Evolutionary conservation across 129 eudicot species (phyloP).

Genomic region (Silybum marianum): DNA sequence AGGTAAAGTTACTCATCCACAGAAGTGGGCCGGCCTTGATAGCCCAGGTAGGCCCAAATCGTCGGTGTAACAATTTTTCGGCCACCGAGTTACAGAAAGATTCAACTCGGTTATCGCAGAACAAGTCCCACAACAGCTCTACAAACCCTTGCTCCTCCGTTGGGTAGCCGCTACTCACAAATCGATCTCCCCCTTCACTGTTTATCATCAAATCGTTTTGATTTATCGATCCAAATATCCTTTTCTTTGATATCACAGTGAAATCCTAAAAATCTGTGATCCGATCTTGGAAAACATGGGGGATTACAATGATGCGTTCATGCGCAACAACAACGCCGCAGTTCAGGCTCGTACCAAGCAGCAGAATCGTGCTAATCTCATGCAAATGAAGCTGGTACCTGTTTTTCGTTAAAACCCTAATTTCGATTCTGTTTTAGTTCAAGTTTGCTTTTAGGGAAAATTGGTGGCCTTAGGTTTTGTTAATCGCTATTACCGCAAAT

Average conservation of each 20-base stretch:
- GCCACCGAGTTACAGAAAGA: constrained; percentile 4
- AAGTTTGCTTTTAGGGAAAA: constrained; percentile 10
- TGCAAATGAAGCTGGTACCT: constrained; percentile 84
- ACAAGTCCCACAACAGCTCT: constrained; percentile 9
- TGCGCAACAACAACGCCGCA: constrained; percentile 79
- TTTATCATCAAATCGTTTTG: constrained; percentile 1
- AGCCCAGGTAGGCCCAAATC: not conserved
- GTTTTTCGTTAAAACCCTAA: not conserved
- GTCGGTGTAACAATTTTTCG: not conserved
- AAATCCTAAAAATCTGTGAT: constrained; percentile 25
- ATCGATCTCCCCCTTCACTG: constrained; percentile 11
- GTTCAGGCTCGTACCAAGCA: constrained; percentile 93
- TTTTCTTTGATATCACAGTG: not conserved
- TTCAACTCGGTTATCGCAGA: constrained; percentile 7
- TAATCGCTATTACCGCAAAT: not conserved
- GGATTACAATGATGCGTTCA: constrained; percentile 76
- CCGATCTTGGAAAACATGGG: constrained; percentile 54
- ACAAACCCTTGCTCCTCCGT: constrained; percentile 27
- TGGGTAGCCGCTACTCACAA: constrained; percentile 14
- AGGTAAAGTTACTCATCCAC: too few species aligned
- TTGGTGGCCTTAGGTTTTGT: constrained; percentile 25
- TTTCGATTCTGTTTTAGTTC: constrained; percentile 6
- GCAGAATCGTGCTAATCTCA: constrained; percentile 88
- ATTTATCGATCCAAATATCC: not conserved
- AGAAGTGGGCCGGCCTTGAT: constrained; percentile 2